These are phyloP conservation scores for Camellia sinensis DNA, from an alignment of 148 eudicot genomes.

Conservation along the genomic window DNA sequence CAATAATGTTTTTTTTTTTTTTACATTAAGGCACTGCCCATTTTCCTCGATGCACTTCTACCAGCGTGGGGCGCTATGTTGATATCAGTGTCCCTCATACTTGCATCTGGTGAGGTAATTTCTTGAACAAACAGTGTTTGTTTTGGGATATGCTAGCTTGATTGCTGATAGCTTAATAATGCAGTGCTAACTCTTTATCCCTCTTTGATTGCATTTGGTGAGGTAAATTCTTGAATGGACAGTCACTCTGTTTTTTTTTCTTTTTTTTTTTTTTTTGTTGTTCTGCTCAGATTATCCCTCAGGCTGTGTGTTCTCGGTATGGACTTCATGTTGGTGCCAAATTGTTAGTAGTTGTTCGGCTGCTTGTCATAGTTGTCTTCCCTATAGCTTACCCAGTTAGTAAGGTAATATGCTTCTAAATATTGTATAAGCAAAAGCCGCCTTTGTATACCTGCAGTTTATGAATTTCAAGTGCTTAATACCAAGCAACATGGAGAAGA, in stretches of 20 bases:
- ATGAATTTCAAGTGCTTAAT: too few relatives aligned
- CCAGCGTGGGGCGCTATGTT: slow-evolving; percentile 81
- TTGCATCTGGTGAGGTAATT: slow-evolving; percentile 80
- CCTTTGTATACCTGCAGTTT: not conserved
- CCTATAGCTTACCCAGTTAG: slow-evolving; percentile 83
- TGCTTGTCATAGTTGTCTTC: slow-evolving; percentile 53
- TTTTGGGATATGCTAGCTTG: not conserved
- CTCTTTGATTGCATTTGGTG: too few relatives aligned
- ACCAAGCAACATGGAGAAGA: too few relatives aligned
- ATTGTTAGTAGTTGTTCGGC: slow-evolving; percentile 53
- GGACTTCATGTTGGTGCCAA: slow-evolving; percentile 80
- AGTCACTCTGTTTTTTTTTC: not conserved
- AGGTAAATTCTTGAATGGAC: too few relatives aligned
- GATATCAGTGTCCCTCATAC: slow-evolving; percentile 83
- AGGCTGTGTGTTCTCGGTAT: slow-evolving; percentile 72
- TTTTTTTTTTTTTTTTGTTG: not conserved
- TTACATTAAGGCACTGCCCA: slow-evolving; percentile 63
- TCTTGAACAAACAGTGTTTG: not conserved
- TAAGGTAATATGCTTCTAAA: slow-evolving; percentile 43
- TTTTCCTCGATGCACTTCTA: slow-evolving; percentile 71
- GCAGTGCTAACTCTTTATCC: not conserved
- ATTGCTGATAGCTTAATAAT: not conserved
- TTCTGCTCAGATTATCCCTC: slow-evolving; percentile 71
- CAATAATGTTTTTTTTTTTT: not conserved
- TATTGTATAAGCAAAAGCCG: not conserved